Evolutionary conservation across 2,329 filamentous ascomycete genomes (phyloP).

Genomic region (Fusarium verrucosum): DNA sequence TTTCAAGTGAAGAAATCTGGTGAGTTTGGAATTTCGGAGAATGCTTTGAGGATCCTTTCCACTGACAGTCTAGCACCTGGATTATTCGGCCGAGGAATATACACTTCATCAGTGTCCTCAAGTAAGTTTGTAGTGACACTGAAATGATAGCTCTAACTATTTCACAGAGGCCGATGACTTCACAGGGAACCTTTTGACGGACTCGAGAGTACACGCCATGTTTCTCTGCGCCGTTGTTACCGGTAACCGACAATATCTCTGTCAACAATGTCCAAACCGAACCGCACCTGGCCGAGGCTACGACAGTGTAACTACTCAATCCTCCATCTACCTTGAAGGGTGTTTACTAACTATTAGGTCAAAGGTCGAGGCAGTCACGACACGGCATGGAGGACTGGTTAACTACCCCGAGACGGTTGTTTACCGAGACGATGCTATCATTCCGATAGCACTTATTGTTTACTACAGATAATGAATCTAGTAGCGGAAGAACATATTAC

Average conservation of each 20-base stretch:
- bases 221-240: background rate
- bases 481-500: too few relatives aligned
- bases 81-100: conserved; percentile 1
- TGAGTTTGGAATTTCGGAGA: background rate
- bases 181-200: background rate
- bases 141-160: background rate
- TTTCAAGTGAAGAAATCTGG: too few relatives aligned
- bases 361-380: background rate
- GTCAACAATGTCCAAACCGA: background rate
- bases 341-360: background rate
- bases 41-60: too few relatives aligned
- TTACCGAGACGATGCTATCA: conserved; percentile 18
- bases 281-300: background rate
- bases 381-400: background rate
- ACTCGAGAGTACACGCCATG: background rate
- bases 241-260: background rate
- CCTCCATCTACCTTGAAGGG: fast-evolving
- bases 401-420: conserved; percentile 7
- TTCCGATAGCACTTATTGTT: background rate
- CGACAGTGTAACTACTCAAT: conserved; percentile 1
- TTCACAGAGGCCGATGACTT: conserved; percentile 10
- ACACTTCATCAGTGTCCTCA: background rate
- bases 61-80: too few relatives aligned
- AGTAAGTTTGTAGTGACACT: background rate
- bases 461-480: too few relatives aligned